A percentile compares a stretch with the other conserved stretches of the same genome.
These are phyloP conservation scores for Tricholoma saponaceum DNA, from an alignment of 768 basidiomycete species.

Conservation along the genomic window DNA sequence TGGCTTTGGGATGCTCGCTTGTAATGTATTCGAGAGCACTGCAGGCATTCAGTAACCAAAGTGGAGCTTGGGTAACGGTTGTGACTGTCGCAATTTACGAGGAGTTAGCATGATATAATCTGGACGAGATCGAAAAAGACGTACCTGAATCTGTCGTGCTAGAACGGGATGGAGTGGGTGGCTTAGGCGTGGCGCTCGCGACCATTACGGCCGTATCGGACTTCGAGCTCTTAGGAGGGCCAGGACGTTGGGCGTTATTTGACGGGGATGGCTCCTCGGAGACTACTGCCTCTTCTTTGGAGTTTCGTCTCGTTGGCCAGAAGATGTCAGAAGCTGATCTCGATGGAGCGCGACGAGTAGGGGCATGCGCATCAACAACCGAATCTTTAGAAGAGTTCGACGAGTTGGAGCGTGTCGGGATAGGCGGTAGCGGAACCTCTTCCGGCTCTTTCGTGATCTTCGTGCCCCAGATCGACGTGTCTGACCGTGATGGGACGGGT, in stretches of 20 bases:
- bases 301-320: slow-evolving; percentile 17
- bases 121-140: background rate
- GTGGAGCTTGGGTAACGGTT: slow-evolving; percentile 57
- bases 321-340: slow-evolving; percentile 18
- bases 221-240: slow-evolving; percentile 21
- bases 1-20: slow-evolving; percentile 68
- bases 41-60: slow-evolving; percentile 76
- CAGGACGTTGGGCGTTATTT: slow-evolving; percentile 19
- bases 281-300: slow-evolving; percentile 18
- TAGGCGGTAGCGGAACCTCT: slow-evolving; percentile 4
- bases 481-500: slow-evolving; percentile 10
- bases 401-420: slow-evolving; percentile 21
- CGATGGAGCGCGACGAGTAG: slow-evolving; percentile 6
- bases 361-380: slow-evolving; percentile 12
- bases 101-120: slow-evolving; percentile 1
- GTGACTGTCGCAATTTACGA: slow-evolving; percentile 24
- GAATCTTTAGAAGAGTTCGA: slow-evolving; percentile 23
- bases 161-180: slow-evolving; percentile 13
- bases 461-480: slow-evolving; percentile 2
- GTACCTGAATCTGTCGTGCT: slow-evolving; percentile 14
- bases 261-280: slow-evolving; percentile 21
- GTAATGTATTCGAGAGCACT: slow-evolving; percentile 71
- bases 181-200: slow-evolving; percentile 3
- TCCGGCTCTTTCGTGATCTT: slow-evolving; percentile 4
- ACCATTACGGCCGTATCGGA: slow-evolving; percentile 18